A percentile compares a stretch with the other conserved stretches of the same genome.
These are phyloP conservation scores for Crithidia thermophila DNA, from an alignment of 208 protist species.

Conservation along the genomic window DNA sequence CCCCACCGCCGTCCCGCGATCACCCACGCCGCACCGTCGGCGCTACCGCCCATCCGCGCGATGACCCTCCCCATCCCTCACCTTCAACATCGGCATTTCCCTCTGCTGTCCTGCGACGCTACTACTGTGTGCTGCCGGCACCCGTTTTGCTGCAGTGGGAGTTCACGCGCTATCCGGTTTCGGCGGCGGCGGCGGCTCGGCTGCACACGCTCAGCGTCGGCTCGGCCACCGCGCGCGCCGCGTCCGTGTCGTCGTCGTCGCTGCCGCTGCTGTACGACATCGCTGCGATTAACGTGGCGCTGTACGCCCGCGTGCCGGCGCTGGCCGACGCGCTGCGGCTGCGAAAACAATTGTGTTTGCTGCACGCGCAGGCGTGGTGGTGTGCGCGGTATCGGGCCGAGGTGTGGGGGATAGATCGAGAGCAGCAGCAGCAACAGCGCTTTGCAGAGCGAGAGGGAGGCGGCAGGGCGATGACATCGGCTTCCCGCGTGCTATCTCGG, in stretches of 20 bases:
- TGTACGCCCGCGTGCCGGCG: slow-evolving; percentile 16
- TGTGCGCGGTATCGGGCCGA: slow-evolving; percentile 14
- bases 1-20: not conserved
- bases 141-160: slow-evolving; percentile 27
- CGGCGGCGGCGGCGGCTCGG: slow-evolving; percentile 2
- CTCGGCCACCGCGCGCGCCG: not conserved
- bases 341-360: slow-evolving; percentile 22
- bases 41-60: not conserved
- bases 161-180: slow-evolving; percentile 25
- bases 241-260: not conserved
- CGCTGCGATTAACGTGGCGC: slow-evolving; percentile 16
- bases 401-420: slow-evolving; percentile 13
- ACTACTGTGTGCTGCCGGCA: slow-evolving; percentile 10
- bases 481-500: too few relatives aligned
- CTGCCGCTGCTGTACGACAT: slow-evolving; percentile 22
- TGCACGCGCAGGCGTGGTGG: slow-evolving; percentile 25
- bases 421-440: too few relatives aligned
- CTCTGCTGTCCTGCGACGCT: not conserved
- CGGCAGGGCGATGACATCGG: not conserved
- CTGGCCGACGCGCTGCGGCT: slow-evolving; percentile 17
- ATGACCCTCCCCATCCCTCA: not conserved
- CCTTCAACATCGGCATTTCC: not conserved
- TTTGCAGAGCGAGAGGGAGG: not conserved
- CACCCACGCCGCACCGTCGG: not conserved
- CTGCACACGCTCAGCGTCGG: not conserved